Evolutionary conservation across 139 green algal species (phyloP).

Genomic region (Coelastrella sp.): DNA sequence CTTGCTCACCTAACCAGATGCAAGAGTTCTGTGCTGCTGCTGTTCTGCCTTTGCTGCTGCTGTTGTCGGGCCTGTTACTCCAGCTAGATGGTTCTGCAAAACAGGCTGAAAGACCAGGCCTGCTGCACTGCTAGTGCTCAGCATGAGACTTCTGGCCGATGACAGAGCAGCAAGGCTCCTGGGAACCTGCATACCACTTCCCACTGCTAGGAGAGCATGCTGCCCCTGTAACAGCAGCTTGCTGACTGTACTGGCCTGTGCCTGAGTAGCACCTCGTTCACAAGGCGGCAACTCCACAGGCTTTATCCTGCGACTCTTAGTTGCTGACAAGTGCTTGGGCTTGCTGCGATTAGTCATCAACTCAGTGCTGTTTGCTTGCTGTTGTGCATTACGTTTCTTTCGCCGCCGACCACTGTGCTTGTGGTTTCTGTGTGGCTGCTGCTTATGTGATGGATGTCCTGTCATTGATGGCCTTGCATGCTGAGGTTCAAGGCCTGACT

Average conservation of each 20-base stretch:
- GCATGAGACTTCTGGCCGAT: conserved; percentile 12
- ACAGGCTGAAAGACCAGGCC: conserved; percentile 34
- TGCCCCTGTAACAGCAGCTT: background rate
- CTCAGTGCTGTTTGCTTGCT: background rate
- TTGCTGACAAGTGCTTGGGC: background rate
- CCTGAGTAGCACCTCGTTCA: background rate
- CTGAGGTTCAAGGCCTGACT: background rate
- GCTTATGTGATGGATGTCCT: background rate
- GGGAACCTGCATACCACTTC: conserved; percentile 30
- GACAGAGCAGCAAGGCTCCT: background rate
- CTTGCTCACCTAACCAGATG: too few species aligned
- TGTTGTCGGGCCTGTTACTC: background rate
- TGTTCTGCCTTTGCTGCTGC: conserved; percentile 26
- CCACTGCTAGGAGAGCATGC: conserved; percentile 15
- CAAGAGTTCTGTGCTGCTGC: background rate
- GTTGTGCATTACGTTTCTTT: background rate
- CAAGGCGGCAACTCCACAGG: background rate
- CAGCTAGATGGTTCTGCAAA: background rate
- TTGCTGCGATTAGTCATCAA: too few species aligned
- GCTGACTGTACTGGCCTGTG: background rate
- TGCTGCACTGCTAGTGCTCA: background rate
- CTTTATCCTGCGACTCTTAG: background rate
- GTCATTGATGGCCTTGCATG: background rate
- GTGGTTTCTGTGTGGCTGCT: background rate
- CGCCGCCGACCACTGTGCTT: background rate